These are phyloP conservation scores for Nigrospora sphaerica DNA, from an alignment of 2,329 filamentous ascomycete genomes.

Conservation along the genomic window DNA sequence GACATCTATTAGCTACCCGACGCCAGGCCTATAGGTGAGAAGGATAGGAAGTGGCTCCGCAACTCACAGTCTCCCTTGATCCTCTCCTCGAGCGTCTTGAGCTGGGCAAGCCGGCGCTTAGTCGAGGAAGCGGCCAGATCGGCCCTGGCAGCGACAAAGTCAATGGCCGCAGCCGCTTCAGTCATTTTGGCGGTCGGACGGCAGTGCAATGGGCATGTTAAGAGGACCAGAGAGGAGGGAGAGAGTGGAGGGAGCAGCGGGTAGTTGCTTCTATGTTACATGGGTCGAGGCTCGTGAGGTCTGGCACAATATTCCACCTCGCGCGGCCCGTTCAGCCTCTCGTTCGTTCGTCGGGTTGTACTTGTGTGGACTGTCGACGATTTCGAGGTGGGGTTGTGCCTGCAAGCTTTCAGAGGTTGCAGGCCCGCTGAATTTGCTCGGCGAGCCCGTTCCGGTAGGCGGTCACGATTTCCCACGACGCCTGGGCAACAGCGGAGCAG, in stretches of 20 bases:
- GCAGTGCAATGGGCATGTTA: slow-evolving; percentile 27
- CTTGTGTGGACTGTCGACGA: background rate
- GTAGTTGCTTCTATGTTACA: background rate
- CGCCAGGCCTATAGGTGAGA: too few species aligned
- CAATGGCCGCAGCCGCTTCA: slow-evolving; percentile 40
- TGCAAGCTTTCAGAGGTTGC: background rate
- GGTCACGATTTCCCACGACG: background rate
- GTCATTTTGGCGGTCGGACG: slow-evolving; percentile 37
- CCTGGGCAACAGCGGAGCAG: too few species aligned
- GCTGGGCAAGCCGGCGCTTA: slow-evolving; percentile 41
- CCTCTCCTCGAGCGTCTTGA: slow-evolving; percentile 50
- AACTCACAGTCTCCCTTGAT: slow-evolving; percentile 46
- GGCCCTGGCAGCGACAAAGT: slow-evolving; percentile 40
- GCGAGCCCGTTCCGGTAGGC: slow-evolving; percentile 1
- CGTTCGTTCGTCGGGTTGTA: too few species aligned
- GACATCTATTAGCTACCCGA: background rate
- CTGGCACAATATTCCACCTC: background rate
- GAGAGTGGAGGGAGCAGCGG: slow-evolving; percentile 12
- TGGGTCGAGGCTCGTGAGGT: background rate
- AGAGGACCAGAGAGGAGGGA: slow-evolving; percentile 4
- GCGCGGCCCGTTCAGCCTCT: background rate
- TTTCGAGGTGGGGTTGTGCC: slow-evolving; percentile 1
- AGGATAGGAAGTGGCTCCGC: background rate
- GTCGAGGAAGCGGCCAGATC: slow-evolving; percentile 59
- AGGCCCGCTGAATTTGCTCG: background rate